Evolutionary conservation across 148 eudicot species (phyloP).

Genomic region (Vaccinium myrtillus): DNA sequence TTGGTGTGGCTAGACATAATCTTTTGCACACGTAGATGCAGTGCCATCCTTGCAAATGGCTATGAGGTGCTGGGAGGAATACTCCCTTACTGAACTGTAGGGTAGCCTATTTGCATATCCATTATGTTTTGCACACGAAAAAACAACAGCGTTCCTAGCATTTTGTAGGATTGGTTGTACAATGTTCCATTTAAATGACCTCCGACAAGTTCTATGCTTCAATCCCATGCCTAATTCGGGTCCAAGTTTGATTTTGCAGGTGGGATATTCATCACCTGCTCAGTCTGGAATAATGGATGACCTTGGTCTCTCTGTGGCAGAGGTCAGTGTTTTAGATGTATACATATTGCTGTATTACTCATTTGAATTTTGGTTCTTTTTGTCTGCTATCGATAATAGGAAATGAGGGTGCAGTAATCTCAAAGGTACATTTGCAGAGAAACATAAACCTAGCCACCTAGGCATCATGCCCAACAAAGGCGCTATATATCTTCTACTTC

Average conservation of each 20-base stretch:
- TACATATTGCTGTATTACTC: background rate
- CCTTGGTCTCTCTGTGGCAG: slow-evolving; percentile 65
- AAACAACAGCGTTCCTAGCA: background rate
- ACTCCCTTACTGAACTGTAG: background rate
- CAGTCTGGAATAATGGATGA: slow-evolving; percentile 76
- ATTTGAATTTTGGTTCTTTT: background rate
- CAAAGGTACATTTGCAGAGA: background rate
- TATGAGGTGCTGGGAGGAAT: background rate
- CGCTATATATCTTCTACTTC: background rate
- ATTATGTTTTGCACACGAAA: background rate
- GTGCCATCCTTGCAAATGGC: background rate
- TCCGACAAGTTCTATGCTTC: background rate
- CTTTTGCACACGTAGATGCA: background rate
- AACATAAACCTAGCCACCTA: background rate
- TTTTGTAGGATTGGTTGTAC: background rate
- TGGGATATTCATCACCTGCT: slow-evolving; percentile 88
- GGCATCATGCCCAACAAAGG: background rate
- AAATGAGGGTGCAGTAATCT: background rate
- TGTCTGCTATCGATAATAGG: background rate
- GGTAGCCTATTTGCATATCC: background rate
- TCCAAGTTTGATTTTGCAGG: slow-evolving; percentile 41
- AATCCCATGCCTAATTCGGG: background rate
- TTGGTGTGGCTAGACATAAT: background rate
- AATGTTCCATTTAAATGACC: background rate
- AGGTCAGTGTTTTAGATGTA: slow-evolving; percentile 31